These are phyloP conservation scores for Colletotrichum incanum DNA, from an alignment of 2,329 filamentous ascomycete species.

Conservation along the genomic window DNA sequence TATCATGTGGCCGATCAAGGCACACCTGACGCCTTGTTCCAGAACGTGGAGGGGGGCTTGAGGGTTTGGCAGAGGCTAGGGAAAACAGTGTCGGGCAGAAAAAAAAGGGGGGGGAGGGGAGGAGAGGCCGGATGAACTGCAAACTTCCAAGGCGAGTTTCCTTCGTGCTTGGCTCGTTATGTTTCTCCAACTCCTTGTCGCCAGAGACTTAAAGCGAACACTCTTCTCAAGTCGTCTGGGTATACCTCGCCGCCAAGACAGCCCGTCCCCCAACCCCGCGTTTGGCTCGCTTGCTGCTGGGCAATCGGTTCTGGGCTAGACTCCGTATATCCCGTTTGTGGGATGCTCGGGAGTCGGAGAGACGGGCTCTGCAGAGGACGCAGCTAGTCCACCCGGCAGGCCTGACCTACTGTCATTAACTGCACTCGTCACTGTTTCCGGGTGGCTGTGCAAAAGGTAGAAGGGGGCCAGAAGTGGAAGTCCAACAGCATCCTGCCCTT, in stretches of 20 bases:
- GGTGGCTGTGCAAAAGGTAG: slow-evolving; percentile 7
- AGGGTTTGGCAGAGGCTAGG: slow-evolving; percentile 4
- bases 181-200: not conserved
- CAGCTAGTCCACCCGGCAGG: not conserved
- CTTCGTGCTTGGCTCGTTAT: not conserved
- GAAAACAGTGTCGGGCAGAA: slow-evolving; percentile 5
- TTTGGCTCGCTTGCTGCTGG: not conserved
- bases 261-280: not conserved
- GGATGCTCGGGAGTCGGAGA: not conserved
- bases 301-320: not conserved
- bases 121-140: not conserved
- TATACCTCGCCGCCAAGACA: too few relatives aligned
- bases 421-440: slow-evolving; percentile 6
- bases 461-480: not conserved
- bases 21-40: slow-evolving; percentile 29
- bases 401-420: not conserved
- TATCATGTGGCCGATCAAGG: slow-evolving; percentile 23
- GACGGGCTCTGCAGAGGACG: not conserved
- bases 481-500: not conserved
- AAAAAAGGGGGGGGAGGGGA: not conserved
- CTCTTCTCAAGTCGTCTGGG: not conserved
- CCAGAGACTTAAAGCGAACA: not conserved
- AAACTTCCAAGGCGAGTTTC: not conserved
- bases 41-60: slow-evolving; percentile 21
- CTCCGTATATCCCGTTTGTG: slow-evolving; percentile 1